These are phyloP conservation scores for Penicillium mononematosum DNA, from an alignment of 495 filamentous ascomycete species.

Conservation along the genomic window DNA sequence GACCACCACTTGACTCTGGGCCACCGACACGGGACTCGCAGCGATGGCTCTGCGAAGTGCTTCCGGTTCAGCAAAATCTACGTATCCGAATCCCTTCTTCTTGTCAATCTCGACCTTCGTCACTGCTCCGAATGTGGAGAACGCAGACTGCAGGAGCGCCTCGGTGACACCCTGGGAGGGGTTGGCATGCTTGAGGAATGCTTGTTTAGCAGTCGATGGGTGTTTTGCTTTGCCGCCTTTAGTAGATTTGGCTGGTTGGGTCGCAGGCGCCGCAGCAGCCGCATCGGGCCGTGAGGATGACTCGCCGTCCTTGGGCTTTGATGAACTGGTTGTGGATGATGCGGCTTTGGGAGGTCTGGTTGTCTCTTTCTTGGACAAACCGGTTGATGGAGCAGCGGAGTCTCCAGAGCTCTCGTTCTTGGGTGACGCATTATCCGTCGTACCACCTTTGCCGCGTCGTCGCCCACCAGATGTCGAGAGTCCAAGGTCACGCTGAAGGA, in stretches of 20 bases:
- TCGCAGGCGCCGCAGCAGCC: conserved; percentile 29
- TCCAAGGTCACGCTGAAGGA: conserved; percentile 87
- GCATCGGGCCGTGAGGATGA: conserved; percentile 27
- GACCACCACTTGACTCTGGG: conserved; percentile 81
- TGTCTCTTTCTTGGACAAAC: conserved; percentile 36
- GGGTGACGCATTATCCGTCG: conserved; percentile 32
- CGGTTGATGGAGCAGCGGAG: conserved; percentile 31
- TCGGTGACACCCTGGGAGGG: conserved; percentile 89
- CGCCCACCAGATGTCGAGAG: conserved; percentile 60
- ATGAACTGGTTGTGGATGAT: conserved; percentile 15
- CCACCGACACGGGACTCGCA: conserved; percentile 75
- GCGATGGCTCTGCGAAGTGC: conserved; percentile 73
- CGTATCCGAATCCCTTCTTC: conserved; percentile 89
- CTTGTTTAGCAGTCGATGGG: conserved; percentile 64
- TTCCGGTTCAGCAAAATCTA: conserved; percentile 73
- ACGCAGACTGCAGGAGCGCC: conserved; percentile 65
- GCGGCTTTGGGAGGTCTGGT: conserved; percentile 32
- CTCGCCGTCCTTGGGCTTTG: conserved; percentile 28
- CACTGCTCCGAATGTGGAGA: conserved; percentile 68
- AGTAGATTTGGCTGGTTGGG: conserved; percentile 31
- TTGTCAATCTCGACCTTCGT: conserved; percentile 84
- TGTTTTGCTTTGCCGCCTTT: conserved; percentile 35
- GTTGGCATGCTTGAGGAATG: conserved; percentile 93
- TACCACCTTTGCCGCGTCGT: conserved; percentile 40
- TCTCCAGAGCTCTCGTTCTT: conserved; percentile 31